Evolutionary conservation across 2,329 filamentous ascomycete species (phyloP), one percentile per base, ranked within the genome.

Genomic region (Gyromitra esculenta): DNA sequence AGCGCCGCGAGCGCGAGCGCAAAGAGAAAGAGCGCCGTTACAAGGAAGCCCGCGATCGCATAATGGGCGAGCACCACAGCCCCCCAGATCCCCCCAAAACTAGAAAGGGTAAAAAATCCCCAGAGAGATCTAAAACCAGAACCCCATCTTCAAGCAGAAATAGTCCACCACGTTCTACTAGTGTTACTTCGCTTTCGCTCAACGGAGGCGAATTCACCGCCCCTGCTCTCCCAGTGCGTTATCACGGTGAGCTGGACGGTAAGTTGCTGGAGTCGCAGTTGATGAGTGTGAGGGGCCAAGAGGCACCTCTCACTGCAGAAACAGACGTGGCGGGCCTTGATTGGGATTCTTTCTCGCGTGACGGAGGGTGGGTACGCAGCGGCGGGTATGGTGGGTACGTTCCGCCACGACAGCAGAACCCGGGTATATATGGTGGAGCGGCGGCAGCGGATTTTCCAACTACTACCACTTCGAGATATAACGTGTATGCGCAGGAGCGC

Each of bases 11-110:
- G 37, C 72, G 77, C 18, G 79, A 80, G 65, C 64, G 76, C 35
- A 79, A 78, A 45, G 79, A 79, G 57, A 78, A 79, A 8, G 80
- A 81, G 48, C 72, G 77, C 5, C 71, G 80, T 11, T 79, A 81
- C 60, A 72, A 73, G 41, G 80, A 80, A 54, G 80, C 78, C 21
- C 65, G 79, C 57, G 78, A 80, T n/a, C 73, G 79, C 21, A 73
- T 81, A 15, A 81, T 81, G 71, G 79, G 79, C 13, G 75, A 77
- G 25, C 2, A 25, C 52, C 41, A 48, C 37, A 52, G 45, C 54
- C 31, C 39, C 75, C 18, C 25, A 52, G 25, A 31, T 31, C 25
- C 25, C 35, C 37, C 48, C 50, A 75, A 60, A 45, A 8, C 3
- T n/a, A 21, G 41, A 60, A 60, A 60, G 25, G 5, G 25, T 8